Evolutionary conservation across 768 basidiomycete genomes (phyloP), one percentile per base, ranked within the genome.

Genomic region (Trametes sanguinea): DNA sequence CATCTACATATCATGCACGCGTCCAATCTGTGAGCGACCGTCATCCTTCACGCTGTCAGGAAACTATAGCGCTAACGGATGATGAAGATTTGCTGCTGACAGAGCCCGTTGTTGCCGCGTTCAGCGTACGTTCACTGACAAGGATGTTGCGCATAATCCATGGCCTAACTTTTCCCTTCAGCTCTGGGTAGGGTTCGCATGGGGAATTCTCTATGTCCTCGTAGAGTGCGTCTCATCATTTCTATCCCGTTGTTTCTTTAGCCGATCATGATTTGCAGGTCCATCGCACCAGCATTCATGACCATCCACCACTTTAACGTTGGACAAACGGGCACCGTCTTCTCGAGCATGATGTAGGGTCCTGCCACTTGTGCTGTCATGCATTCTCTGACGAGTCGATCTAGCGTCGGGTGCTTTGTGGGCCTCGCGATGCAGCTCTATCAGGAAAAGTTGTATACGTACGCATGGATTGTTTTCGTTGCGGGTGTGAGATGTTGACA

Each of bases 201-300:
- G 91, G 90, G 91, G 91, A 0, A 82, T 91, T 5, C 71, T 87
- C 22, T 94, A 83, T 67, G 85, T 84, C 56, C 75, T 92, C 69
- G 77, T 90, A 33, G 83, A 84, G 85, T 87, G 67, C 46, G 65
- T 57, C 22, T 37, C 8, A 45, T 22, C 3, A 2, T 40, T 6
- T 6, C 42, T 6, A 6, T 9, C 17, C 40, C 37, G 17, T 53
- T 48, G 8, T 43, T 10, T 17, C 40, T 39, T 27, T 14, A 32
- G 3, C 33, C 51, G 52, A 46, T 29, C 40, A 56, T 43, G 33
- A 46, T 44, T 7, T 22, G 5, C 66, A 85, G 86, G 54, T 86
- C 86, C 0, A 78, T 88, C 50, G 74, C 80, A 7, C 81, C 78
- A 9, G 81, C 85, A 40, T 88, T 91, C 72, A 66, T 71, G 16